phyloP scores from a whole-genome alignment of 1,284 basidiomycete genomes.

The Sparassis latifolia region DNA sequence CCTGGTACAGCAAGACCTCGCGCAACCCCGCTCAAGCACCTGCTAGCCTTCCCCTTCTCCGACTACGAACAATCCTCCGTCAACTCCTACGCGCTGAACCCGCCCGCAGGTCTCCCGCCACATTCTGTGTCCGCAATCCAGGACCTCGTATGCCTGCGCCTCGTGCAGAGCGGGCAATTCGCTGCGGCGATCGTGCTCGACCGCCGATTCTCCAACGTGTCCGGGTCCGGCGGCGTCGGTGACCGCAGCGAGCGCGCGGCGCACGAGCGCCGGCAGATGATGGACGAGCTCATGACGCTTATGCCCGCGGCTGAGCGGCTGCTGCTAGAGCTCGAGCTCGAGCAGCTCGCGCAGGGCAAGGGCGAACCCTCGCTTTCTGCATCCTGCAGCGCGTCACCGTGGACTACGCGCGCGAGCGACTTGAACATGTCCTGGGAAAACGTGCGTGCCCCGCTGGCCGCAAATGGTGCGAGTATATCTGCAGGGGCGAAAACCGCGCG shows the following conservation, averaged over 20 bases:
- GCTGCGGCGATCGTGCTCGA: constrained; percentile 72
- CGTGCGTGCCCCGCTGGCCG: constrained; percentile 15
- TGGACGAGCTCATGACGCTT: constrained; percentile 56
- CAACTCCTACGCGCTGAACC: constrained; percentile 48
- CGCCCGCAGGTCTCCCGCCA: constrained; percentile 42
- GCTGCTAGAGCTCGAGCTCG: constrained; percentile 46
- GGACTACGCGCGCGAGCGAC: constrained; percentile 14
- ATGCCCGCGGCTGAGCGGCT: constrained; percentile 54
- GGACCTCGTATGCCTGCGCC: constrained; percentile 75
- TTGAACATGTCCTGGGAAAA: constrained; percentile 50
- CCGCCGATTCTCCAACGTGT: constrained; percentile 44
- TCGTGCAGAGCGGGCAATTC: constrained; percentile 72
- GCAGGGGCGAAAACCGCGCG: neutral
- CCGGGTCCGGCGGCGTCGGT: constrained; percentile 21
- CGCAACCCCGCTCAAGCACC: constrained; percentile 44
- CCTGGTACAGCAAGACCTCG: constrained; percentile 47
- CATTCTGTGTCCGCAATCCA: constrained; percentile 58
- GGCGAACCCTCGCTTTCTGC: neutral
- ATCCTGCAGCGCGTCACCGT: neutral
- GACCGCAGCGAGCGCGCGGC: constrained; percentile 21
- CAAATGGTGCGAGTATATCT: neutral
- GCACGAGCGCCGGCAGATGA: constrained; percentile 58
- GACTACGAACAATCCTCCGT: constrained; percentile 54
- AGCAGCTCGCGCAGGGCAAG: constrained; percentile 11
- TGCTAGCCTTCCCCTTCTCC: constrained; percentile 59